Evolutionary conservation across 257 asterid genomes (phyloP).

Genomic region (Fraxinus excelsior): DNA sequence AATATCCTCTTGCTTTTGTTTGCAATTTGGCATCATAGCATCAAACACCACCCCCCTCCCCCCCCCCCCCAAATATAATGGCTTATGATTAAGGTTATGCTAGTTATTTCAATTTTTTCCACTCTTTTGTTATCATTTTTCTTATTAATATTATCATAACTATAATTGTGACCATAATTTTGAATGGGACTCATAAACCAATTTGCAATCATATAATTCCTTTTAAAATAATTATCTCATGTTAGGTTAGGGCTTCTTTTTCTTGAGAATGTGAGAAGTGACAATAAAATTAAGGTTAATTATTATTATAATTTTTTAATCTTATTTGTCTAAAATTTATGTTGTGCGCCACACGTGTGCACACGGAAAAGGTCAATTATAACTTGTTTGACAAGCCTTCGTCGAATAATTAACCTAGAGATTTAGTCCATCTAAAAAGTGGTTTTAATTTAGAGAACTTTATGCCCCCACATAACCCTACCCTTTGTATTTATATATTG

Average conservation of each 20-base stretch:
- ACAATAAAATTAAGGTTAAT: background rate
- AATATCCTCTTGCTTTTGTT: slow-evolving; percentile 4
- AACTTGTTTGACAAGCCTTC: slow-evolving; percentile 13
- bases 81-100: slow-evolving; percentile 18
- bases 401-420: background rate
- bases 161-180: slow-evolving; percentile 35
- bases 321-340: background rate
- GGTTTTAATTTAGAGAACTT: background rate
- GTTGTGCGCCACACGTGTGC: slow-evolving; percentile 22
- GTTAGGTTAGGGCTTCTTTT: slow-evolving; percentile 33
- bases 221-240: slow-evolving; percentile 19
- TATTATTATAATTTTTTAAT: background rate
- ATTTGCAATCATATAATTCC: slow-evolving; percentile 38
- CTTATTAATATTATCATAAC: slow-evolving; percentile 27
- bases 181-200: slow-evolving; percentile 51
- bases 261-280: slow-evolving; percentile 26
- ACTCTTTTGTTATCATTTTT: slow-evolving; percentile 27
- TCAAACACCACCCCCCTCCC: no score
- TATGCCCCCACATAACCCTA: background rate
- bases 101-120: slow-evolving; percentile 29
- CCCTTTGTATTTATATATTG: background rate
- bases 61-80: no score
- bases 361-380: slow-evolving; percentile 20
- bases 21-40: slow-evolving; percentile 24
- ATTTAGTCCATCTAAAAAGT: slow-evolving; percentile 1